Percentiles rank a stretch among this genome's conserved stretches.
phyloP scores from a whole-genome alignment of 2,329 filamentous ascomycete species.

The Phoma sp. region DNA sequence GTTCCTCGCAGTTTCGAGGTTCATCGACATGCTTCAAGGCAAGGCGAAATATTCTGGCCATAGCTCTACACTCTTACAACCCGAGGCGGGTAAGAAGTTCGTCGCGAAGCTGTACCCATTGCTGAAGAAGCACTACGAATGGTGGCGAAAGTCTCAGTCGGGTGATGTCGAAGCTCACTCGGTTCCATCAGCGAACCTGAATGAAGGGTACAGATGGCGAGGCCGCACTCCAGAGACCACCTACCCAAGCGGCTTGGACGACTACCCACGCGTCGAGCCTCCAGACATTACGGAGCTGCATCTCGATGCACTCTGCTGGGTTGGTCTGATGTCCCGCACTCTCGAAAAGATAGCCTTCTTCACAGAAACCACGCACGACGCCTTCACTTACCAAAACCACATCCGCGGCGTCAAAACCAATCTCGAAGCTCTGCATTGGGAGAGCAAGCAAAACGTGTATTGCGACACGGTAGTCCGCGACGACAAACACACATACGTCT shows the following conservation, averaged over 20 bases:
- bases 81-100: constrained; percentile 71
- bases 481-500: constrained; percentile 82
- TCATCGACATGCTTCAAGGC: constrained; percentile 64
- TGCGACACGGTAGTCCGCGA: constrained; percentile 91
- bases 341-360: constrained; percentile 76
- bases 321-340: constrained; percentile 88
- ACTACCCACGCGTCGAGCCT: constrained; percentile 89
- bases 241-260: constrained; percentile 88
- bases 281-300: constrained; percentile 93
- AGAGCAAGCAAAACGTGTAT: constrained; percentile 77
- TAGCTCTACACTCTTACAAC: constrained; percentile 60
- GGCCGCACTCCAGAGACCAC: constrained; percentile 83
- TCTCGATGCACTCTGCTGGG: constrained; percentile 90
- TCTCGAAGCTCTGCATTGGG: constrained; percentile 90
- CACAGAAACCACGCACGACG: constrained; percentile 75
- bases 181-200: constrained; percentile 47
- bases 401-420: constrained; percentile 79
- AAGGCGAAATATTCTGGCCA: constrained; percentile 61
- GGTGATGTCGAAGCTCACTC: constrained; percentile 64
- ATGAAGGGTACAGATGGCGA: constrained; percentile 91
- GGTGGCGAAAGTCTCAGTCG: constrained; percentile 89
- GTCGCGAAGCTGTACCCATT: constrained; percentile 82
- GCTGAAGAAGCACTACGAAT: constrained; percentile 84
- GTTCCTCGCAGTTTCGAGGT: constrained; percentile 82
- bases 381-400: constrained; percentile 70